Conservation (phyloP, 441 rosid species). For the Syzygium syzygioides region DNA sequence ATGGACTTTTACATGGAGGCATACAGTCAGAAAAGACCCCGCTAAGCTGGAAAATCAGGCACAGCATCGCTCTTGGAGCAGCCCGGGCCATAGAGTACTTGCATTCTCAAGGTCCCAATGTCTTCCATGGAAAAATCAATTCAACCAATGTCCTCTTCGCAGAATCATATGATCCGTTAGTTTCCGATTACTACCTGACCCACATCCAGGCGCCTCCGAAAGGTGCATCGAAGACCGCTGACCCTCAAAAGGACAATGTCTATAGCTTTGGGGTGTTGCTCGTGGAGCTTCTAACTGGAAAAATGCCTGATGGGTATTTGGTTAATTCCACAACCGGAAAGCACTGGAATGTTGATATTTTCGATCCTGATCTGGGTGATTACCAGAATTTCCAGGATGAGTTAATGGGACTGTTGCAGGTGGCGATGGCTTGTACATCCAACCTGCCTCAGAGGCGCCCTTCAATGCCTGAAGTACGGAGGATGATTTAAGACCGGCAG, state of each 20-base stretch:
- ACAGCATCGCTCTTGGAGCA: no score
- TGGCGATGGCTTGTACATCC: slow-evolving; percentile 1
- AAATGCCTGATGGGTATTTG: not conserved
- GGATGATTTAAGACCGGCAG: no score
- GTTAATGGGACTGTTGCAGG: not conserved
- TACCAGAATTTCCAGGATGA: not conserved
- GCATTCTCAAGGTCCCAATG: not conserved
- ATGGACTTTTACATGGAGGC: no score
- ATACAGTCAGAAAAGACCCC: no score
- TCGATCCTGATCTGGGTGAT: not conserved
- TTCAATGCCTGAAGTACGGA: not conserved
- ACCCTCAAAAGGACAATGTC: not conserved
- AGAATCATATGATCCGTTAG: not conserved
- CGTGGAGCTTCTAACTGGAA: slow-evolving; percentile 3
- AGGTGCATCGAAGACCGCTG: not conserved
- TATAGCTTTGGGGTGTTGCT: slow-evolving; percentile 7
- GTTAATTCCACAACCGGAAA: not conserved
- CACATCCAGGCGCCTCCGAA: not conserved
- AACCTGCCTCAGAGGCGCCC: not conserved
- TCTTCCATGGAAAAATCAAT: not conserved
- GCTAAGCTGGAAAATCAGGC: no score
- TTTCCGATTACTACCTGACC: not conserved
- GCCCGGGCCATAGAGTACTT: not conserved
- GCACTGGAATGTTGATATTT: not conserved
- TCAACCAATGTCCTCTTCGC: not conserved